Conservation (phyloP, 169 alveolate species). For the Cryptosporidium andersoni region DNA sequence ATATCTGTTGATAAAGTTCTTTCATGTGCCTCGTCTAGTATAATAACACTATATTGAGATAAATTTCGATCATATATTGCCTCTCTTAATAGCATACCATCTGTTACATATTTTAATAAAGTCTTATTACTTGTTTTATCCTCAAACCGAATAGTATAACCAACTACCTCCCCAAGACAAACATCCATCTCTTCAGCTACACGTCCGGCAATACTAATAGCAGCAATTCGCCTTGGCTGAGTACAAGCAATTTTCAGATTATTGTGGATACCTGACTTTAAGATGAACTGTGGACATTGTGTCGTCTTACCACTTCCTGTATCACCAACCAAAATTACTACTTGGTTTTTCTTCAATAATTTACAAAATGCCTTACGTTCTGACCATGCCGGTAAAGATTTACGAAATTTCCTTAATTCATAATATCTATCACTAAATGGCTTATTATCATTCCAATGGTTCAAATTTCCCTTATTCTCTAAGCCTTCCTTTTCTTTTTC, state of each 20-base stretch:
- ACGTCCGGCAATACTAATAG: conserved; percentile 98
- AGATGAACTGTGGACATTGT: conserved; percentile 94
- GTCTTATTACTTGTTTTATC: conserved; percentile 90
- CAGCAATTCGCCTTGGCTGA: conserved; percentile 99
- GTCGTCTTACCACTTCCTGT: conserved; percentile 99
- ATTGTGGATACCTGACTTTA: conserved; percentile 83
- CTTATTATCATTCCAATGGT: conserved; percentile 43
- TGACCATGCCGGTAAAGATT: conserved; percentile 88
- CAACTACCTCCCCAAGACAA: conserved; percentile 89
- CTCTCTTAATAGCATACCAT: conserved; percentile 98
- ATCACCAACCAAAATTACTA: conserved; percentile 90
- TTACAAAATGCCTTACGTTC: conserved; percentile 84
- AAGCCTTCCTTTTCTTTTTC: neutral
- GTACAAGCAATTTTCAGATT: conserved; percentile 94
- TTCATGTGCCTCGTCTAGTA: conserved; percentile 99
- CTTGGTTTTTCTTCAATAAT: conserved; percentile 80
- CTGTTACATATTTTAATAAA: conserved; percentile 94
- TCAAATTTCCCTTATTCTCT: conserved; percentile 1
- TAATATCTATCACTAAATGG: conserved; percentile 79
- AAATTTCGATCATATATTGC: conserved; percentile 92
- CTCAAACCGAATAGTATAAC: conserved; percentile 98
- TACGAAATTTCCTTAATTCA: conserved; percentile 79
- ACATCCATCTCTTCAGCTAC: conserved; percentile 97
- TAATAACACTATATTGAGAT: conserved; percentile 88
- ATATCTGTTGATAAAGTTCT: conserved; percentile 97